phyloP scores from a whole-genome alignment of 768 basidiomycete genomes.

The Suillus ampliporus region DNA sequence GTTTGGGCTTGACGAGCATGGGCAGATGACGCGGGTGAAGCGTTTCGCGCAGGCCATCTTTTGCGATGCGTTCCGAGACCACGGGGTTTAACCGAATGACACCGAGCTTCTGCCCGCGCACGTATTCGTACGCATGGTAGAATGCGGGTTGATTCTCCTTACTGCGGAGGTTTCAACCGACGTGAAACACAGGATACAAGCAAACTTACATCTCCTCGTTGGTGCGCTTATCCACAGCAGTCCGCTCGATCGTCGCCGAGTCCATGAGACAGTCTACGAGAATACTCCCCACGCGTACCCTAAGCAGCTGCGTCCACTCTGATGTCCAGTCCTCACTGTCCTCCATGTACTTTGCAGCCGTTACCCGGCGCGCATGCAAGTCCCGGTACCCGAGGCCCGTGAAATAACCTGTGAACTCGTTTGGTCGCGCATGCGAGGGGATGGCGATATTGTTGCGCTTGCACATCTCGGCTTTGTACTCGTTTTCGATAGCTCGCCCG shows the following conservation, averaged over 20 bases:
- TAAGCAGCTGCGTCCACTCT: slow-evolving; percentile 79
- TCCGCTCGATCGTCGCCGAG: slow-evolving; percentile 75
- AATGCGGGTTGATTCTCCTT: slow-evolving; percentile 89
- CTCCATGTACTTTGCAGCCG: slow-evolving; percentile 66
- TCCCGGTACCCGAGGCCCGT: slow-evolving; percentile 62
- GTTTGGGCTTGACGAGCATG: slow-evolving; percentile 91
- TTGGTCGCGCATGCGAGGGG: slow-evolving; percentile 38
- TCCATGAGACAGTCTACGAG: slow-evolving; percentile 87
- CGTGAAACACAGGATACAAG: slow-evolving; percentile 8
- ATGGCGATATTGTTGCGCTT: slow-evolving; percentile 63
- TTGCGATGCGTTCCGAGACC: slow-evolving; percentile 77
- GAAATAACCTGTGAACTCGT: slow-evolving; percentile 52
- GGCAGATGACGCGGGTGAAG: slow-evolving; percentile 94
- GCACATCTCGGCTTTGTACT: slow-evolving; percentile 87
- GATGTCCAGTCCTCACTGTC: slow-evolving; percentile 77
- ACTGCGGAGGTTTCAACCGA: slow-evolving; percentile 41
- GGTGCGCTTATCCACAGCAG: slow-evolving; percentile 59
- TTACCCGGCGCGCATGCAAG: slow-evolving; percentile 67
- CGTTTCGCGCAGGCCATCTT: slow-evolving; percentile 69
- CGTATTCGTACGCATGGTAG: slow-evolving; percentile 89
- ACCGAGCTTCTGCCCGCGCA: slow-evolving; percentile 94
- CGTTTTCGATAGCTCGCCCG: slow-evolving; percentile 86
- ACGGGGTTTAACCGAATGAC: slow-evolving; percentile 86
- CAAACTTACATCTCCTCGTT: slow-evolving; percentile 63
- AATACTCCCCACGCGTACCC: slow-evolving; percentile 81